Evolutionary conservation across 1,284 basidiomycete species (phyloP), one percentile per base, ranked within the genome.

Genomic region (Pascua sp.): DNA sequence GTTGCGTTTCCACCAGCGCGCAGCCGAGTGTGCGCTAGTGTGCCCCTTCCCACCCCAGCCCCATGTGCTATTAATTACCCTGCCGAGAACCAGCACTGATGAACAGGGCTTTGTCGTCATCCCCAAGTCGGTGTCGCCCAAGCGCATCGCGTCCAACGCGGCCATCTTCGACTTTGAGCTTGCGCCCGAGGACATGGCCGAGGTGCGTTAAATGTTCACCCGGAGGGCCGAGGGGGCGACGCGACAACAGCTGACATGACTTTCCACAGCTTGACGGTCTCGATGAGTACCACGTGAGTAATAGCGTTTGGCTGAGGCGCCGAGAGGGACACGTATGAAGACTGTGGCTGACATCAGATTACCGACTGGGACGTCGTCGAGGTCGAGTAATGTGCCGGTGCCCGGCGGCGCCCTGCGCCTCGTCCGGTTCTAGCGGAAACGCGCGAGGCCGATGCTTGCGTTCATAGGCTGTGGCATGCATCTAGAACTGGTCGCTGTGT

Each of bases 91-190:
- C 24, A 32, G 7, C 24, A 7, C 24, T 61, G 45, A 59, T 49
- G 15, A 16, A 32, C 67, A 78, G 66, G 78, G 78, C 53, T 32
- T 32, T 32, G 24, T 81, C 42, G 71, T 78, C 32, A 78, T 81
- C 32, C 80, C 81, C 39, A 82, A 82, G 65, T 78, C 77, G 7
- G 80, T 80, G 47, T 80, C 77, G 11, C 71, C 76, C 41, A 66
- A 71, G n/a, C 71, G 81, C 13, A 81, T 82, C 57, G 57, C 72
- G 18, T 71, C 74, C 44, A 83, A 83, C 62, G 66, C 75, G 2
- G 67, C 81, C 42, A 65, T 82, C 17, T 79, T 78, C 54, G 74
- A 77, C 60, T 82, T 82, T 60, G 76, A 77, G 57, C 66, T 83
- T 32, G 61, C 67, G 16, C 57, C 60, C 7, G 74, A 72, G 47